Base-by-base conservation (phyloP, 1,284 basidiomycete species). In the Pisolithus thermaeus region DNA sequence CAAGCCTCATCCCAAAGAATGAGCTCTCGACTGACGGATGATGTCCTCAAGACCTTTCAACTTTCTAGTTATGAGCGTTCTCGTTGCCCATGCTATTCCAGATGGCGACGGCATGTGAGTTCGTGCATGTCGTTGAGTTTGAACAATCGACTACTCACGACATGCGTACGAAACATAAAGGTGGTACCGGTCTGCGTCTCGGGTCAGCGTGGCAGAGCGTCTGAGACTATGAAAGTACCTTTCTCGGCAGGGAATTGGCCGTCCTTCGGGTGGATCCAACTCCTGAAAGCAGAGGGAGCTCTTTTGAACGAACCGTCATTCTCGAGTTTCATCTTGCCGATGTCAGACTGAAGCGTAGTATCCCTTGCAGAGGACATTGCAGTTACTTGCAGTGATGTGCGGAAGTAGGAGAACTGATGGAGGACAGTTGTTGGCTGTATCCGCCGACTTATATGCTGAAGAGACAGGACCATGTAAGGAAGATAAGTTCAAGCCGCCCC, bases 31-130 rank as follows among this genome's bases (percentile, higher is more conserved):
- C 81, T 72, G 60, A 89, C 91, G 77, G 55, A 97, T 81, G 56
- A 92, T 74, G 38, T 87, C 78, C 59, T 98, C 90, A 36, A 99
- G 78, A 1, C 94, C 93, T 70, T 98, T 98, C 59, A 99, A 78
- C 68, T 91, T 82, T 59, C 95, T 80, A 4, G 88, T 78, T 60
- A 99, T 97, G 51, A 98, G 73, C 1, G 93, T 79, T 57, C 96
- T 80, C 47, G 93, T 93, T 0, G 96, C 96, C 95, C 96, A 98
- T 4, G 95, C 86, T 88, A 41, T 3, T 39, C 28, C 57, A 20
- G 25, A 52, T 27, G 30, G 46, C 44, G 37, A 14, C 36, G 36
- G 28, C 48, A 14, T 9, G 27, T n/a, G 35, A 36, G 11, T 20
- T 36, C 30, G 30, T 8, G 39, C 8, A 16, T 1, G 22, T 25